Evolutionary conservation across 1,284 basidiomycete genomes (phyloP), one percentile per base, ranked within the genome.

Genomic region (Fistulina hepatica): DNA sequence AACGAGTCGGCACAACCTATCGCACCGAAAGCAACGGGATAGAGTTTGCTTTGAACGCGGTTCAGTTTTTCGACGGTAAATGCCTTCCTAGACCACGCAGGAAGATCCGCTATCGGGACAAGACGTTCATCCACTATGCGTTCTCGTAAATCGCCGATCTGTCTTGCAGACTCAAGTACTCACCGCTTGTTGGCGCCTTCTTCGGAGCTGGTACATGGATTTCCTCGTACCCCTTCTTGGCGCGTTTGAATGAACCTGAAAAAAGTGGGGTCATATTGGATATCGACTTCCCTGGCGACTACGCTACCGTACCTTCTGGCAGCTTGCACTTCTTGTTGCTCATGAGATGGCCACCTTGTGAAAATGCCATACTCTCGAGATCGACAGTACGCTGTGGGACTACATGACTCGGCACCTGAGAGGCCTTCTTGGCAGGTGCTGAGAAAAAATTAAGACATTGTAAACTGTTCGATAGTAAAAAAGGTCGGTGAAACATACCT

Each of bases 321-420:
- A 98, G 78, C 53, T 93, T 95, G 61, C 88, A 91, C 64, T 97
- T 97, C 61, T 97, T 95, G 64, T 97, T 95, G 15, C 91, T 90
- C 88, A 97, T 98, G 45, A 97, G 67, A 48, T 97, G 93, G 0
- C 89, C 91, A 17, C 94, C 95, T 53, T 97, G 92, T 35, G 80
- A 80, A 63, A 98, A 98, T 10, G 89, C 82, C 84, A 98, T 90
- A 38, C 81, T 76, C 52, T 97, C 93, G 38, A 99, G 71, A 57
- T 98, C 95, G 27, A 98, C 73, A 0, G 73, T 81, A 28, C 71
- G 73, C 49, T 91, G 89, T 2, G 94, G 94, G 50, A 89, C 82
- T 1, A 89, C 76, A 0, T 81, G 82, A 0, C 89, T 86, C 2
- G 89, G 84, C 1, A 94, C 77, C 16, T 69, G 62, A 31, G 28